Evolutionary conservation across 495 filamentous ascomycete species (phyloP).

Genomic region (Penicillium pancosmium): DNA sequence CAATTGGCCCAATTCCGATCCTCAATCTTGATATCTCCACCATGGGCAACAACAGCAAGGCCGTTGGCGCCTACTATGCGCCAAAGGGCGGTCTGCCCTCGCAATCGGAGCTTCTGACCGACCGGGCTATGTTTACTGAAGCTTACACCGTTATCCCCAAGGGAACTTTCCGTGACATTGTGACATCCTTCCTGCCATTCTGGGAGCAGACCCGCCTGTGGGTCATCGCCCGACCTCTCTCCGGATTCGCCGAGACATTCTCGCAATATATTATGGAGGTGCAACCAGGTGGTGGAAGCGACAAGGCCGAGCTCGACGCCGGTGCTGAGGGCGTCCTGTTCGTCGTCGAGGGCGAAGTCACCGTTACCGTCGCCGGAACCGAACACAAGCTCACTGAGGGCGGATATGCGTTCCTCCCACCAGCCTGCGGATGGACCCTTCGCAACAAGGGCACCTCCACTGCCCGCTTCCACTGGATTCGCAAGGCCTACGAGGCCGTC

Average conservation of each 20-base stretch:
- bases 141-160: slow-evolving; percentile 30
- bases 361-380: slow-evolving; percentile 19
- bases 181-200: slow-evolving; percentile 32
- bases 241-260: slow-evolving; percentile 32
- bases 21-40: neutral
- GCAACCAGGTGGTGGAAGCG: slow-evolving; percentile 27
- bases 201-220: slow-evolving; percentile 32
- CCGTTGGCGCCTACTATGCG: slow-evolving; percentile 29
- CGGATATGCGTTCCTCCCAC: slow-evolving; percentile 29
- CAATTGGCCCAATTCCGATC: neutral
- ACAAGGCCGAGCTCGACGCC: slow-evolving; percentile 25
- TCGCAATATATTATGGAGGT: slow-evolving; percentile 37
- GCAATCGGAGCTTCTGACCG: slow-evolving; percentile 29
- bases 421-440: slow-evolving; percentile 29
- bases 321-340: slow-evolving; percentile 26
- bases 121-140: slow-evolving; percentile 35
- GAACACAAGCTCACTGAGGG: slow-evolving; percentile 27
- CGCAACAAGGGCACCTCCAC: slow-evolving; percentile 23
- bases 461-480: slow-evolving; percentile 33
- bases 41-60: slow-evolving; percentile 16
- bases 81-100: slow-evolving; percentile 30
- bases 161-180: slow-evolving; percentile 30
- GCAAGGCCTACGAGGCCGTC: slow-evolving; percentile 29
- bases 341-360: slow-evolving; percentile 30
- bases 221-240: slow-evolving; percentile 32